These are phyloP conservation scores for Grosmannia penicillata DNA, from an alignment of 2,329 filamentous ascomycete genomes.

Conservation along the genomic window DNA sequence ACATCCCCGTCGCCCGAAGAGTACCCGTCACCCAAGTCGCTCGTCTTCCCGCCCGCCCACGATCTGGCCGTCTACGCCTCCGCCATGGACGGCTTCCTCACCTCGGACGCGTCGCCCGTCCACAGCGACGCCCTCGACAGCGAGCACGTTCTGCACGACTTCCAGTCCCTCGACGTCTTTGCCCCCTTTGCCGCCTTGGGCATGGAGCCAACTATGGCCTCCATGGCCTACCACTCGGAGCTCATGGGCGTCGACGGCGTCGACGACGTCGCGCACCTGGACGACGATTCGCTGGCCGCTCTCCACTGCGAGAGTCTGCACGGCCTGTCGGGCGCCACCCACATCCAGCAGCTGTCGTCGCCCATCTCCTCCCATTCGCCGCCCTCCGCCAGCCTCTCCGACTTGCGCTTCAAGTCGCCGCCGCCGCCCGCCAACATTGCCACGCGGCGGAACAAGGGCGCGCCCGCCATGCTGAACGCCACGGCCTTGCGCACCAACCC, in stretches of 20 bases:
- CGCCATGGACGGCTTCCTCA: constrained; percentile 5
- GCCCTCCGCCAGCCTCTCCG: constrained; percentile 14
- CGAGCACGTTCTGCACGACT: constrained; percentile 2
- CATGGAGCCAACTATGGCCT: constrained; percentile 7
- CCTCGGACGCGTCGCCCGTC: neutral
- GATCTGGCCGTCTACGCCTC: constrained; percentile 7
- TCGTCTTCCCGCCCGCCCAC: constrained; percentile 5
- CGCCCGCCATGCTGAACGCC: constrained; percentile 32
- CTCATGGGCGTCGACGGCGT: constrained; percentile 6
- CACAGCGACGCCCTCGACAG: neutral
- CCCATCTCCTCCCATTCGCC: constrained; percentile 17
- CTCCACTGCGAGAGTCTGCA: constrained; percentile 5
- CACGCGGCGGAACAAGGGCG: constrained; percentile 34
- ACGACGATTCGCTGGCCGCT: constrained; percentile 2
- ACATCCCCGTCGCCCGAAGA: constrained; percentile 8
- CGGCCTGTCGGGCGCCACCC: neutral
- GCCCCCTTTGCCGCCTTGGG: constrained; percentile 6
- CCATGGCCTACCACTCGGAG: constrained; percentile 8
- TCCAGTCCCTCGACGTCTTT: constrained; percentile 3
- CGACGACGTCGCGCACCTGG: constrained; percentile 2
- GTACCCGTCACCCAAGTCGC: constrained; percentile 12
- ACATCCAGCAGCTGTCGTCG: constrained; percentile 15
- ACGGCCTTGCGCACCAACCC: constrained; percentile 29
- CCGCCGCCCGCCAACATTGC: constrained; percentile 38
- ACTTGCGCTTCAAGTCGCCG: constrained; percentile 30